phyloP scores from a whole-genome alignment of 345 rosid genomes.

The Orychophragmus violaceus region DNA sequence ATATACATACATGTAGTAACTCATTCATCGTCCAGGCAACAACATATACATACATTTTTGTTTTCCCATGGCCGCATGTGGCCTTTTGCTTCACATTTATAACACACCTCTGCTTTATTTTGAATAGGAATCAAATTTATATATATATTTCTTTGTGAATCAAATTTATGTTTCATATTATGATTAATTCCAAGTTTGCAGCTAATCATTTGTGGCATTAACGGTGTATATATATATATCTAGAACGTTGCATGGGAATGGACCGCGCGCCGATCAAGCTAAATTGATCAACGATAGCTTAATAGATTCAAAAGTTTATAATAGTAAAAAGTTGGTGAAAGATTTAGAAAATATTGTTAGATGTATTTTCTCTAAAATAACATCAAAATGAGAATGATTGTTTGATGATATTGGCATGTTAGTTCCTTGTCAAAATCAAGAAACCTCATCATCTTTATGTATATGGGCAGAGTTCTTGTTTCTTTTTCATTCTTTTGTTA shows the following conservation, averaged over 20 bases:
- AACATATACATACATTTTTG: slow-evolving; percentile 21
- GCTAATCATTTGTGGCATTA: neutral
- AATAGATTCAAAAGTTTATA: neutral
- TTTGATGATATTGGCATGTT: slow-evolving; percentile 33
- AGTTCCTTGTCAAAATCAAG: slow-evolving; percentile 74
- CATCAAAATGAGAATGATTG: slow-evolving; percentile 20
- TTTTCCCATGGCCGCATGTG: slow-evolving; percentile 40
- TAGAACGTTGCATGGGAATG: neutral
- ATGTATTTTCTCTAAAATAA: slow-evolving; percentile 7
- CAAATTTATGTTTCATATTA: neutral
- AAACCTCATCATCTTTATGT: slow-evolving; percentile 24
- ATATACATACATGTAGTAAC: neutral
- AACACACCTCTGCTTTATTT: neutral
- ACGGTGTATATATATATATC: neutral
- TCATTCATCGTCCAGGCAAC: slow-evolving; percentile 17
- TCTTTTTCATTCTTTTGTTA: too few species aligned
- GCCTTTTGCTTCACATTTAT: slow-evolving; percentile 38
- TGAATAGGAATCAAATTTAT: neutral
- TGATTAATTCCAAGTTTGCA: neutral
- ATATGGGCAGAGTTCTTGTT: neutral
- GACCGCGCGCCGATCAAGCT: neutral
- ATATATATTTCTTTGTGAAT: neutral
- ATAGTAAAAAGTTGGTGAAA: slow-evolving; percentile 26
- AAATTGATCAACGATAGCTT: slow-evolving; percentile 1
- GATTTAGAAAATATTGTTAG: neutral